phyloP scores from a whole-genome alignment of 306 rosid species.

The Betula pendula region DNA sequence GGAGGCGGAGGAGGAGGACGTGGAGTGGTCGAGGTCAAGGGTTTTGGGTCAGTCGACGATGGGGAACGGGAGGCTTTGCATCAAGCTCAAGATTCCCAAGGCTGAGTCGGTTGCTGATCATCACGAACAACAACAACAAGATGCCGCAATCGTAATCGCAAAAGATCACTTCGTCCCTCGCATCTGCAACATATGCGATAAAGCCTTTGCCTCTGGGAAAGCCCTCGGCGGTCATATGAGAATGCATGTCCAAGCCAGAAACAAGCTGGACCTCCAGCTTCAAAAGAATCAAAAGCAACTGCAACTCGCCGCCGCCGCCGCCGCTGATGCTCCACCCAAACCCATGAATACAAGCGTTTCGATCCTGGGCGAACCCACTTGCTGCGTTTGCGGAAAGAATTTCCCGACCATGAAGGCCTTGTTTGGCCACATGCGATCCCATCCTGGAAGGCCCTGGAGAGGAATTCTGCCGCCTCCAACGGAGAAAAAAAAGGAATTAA shows the following conservation, averaged over 20 bases:
- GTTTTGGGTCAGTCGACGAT: background rate
- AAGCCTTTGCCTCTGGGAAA: slow-evolving; percentile 40
- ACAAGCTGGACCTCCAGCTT: slow-evolving; percentile 8
- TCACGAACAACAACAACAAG: background rate
- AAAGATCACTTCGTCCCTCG: background rate
- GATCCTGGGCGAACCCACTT: background rate
- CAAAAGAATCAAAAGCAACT: background rate
- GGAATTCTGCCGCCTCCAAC: slow-evolving; percentile 37
- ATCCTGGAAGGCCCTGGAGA: slow-evolving; percentile 37
- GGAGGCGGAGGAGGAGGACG: background rate
- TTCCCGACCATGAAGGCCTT: slow-evolving; percentile 38
- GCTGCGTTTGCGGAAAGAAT: slow-evolving; percentile 28
- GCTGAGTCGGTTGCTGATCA: background rate
- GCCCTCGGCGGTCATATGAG: slow-evolving; percentile 61
- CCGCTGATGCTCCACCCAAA: background rate
- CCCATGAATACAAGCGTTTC: background rate
- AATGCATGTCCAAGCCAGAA: slow-evolving; percentile 29
- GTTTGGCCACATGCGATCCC: slow-evolving; percentile 46
- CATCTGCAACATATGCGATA: slow-evolving; percentile 32
- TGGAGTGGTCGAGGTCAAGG: background rate
- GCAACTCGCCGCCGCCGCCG: background rate
- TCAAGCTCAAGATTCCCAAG: slow-evolving; percentile 29
- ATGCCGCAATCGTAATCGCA: background rate
- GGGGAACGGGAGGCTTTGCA: background rate
- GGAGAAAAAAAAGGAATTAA: background rate